These are phyloP conservation scores for rapeseed (Brassica napus) DNA, from an alignment of 345 rosid species.

Conservation along the genomic window DNA sequence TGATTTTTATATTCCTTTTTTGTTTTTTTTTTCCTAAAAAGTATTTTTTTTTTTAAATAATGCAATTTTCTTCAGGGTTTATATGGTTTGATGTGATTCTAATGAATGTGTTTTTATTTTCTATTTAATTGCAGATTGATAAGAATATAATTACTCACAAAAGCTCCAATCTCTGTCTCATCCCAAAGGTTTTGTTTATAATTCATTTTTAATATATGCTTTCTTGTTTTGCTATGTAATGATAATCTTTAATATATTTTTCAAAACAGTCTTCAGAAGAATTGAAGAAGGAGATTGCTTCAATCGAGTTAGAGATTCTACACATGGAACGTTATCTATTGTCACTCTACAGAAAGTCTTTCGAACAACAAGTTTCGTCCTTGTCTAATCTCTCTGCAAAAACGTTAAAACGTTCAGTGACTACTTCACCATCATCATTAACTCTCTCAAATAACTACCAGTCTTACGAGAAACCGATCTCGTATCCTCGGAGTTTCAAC, in stretches of 20 bases:
- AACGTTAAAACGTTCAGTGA: slow-evolving; percentile 28
- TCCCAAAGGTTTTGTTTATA: slow-evolving; percentile 25
- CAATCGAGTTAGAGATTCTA: slow-evolving; percentile 67
- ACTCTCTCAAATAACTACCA: slow-evolving; percentile 34
- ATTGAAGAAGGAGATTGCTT: slow-evolving; percentile 65
- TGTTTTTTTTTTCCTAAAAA: neutral
- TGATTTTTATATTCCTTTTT: neutral
- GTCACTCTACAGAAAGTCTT: slow-evolving; percentile 71
- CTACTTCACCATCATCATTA: slow-evolving; percentile 38
- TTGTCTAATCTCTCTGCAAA: slow-evolving; percentile 37
- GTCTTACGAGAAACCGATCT: slow-evolving; percentile 41
- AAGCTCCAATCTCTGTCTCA: slow-evolving; percentile 27
- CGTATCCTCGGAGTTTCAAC: slow-evolving; percentile 43
- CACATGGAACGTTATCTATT: slow-evolving; percentile 67
- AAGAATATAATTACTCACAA: slow-evolving; percentile 33
- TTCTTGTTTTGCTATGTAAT: neutral
- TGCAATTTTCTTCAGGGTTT: slow-evolving; percentile 18
- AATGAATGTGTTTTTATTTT: slow-evolving; percentile 9
- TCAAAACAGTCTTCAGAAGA: slow-evolving; percentile 57
- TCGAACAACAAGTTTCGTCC: slow-evolving; percentile 49
- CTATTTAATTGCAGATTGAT: slow-evolving; percentile 46
- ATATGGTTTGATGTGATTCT: slow-evolving; percentile 13
- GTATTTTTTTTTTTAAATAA: neutral
- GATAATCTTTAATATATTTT: neutral
- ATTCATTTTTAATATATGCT: neutral